Percentiles rank a stretch among this genome's conserved stretches.
Conservation (phyloP, 495 filamentous ascomycete genomes). For the Penicillium bovifimosum region DNA sequence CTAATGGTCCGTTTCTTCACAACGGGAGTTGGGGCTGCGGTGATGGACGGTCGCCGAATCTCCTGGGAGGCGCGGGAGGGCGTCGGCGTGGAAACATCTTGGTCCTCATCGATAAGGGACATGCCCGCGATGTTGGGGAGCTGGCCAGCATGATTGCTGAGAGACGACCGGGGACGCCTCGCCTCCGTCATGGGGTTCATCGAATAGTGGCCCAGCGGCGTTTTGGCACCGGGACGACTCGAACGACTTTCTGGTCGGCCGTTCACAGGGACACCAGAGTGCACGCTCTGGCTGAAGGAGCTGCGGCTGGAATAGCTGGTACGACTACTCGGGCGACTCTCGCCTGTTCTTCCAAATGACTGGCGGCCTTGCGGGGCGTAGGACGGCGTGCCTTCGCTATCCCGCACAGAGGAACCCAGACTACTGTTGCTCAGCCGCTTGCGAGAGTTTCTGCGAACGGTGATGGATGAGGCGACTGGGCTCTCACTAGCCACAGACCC, state of each 20-base stretch:
- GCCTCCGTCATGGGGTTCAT: constrained; percentile 42
- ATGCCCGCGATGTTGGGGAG: constrained; percentile 31
- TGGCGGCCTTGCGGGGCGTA: constrained; percentile 42
- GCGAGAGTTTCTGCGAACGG: constrained; percentile 66
- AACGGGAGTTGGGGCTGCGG: constrained; percentile 22
- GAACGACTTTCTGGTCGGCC: constrained; percentile 61
- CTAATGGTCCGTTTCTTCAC: constrained; percentile 49
- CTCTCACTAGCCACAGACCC: constrained; percentile 48
- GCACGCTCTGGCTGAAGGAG: constrained; percentile 40
- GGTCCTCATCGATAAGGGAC: constrained; percentile 42
- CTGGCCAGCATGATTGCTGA: constrained; percentile 40
- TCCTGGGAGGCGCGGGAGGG: constrained; percentile 27
- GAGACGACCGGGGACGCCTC: constrained; percentile 43
- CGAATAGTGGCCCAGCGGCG: constrained; percentile 51
- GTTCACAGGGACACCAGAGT: constrained; percentile 26
- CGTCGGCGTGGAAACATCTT: constrained; percentile 32
- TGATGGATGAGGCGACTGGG: constrained; percentile 67
- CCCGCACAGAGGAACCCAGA: constrained; percentile 49
- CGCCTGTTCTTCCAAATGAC: constrained; percentile 45
- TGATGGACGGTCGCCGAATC: constrained; percentile 34
- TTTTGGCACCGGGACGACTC: constrained; percentile 60
- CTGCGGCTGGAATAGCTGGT: constrained; percentile 41
- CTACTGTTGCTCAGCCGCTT: constrained; percentile 60
- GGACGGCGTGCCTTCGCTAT: constrained; percentile 41
- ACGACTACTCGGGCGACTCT: constrained; percentile 45